Base-by-base conservation (phyloP, 2,329 filamentous ascomycete species). In the Fusarium kyushuense region DNA sequence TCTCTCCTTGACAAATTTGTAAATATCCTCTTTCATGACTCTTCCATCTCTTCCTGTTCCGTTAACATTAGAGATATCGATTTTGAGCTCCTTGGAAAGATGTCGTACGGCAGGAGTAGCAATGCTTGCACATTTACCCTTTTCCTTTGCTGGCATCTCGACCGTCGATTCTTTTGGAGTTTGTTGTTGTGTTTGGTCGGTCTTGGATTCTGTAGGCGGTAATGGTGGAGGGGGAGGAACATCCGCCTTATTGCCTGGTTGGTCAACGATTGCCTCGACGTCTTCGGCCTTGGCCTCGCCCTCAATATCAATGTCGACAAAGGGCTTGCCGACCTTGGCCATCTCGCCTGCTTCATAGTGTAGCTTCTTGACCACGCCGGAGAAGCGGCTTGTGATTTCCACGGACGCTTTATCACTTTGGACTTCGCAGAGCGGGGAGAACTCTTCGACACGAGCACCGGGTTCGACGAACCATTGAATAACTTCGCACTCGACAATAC, bases 381-480 rank as follows among this genome's bases (percentile, higher is more conserved):
- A 90, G 79, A 97, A 99, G 54, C 96, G 90, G 74, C 94, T 97
- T 38, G 96, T 98, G 73, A 99, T 99, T 85, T 98, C 87, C 23
- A 90, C 88, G 2, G 89, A 88, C 49, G 96, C 96, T 80, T 99
- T 99, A 82, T 99, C 96, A 75, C 94, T 97, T 79, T 98, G 96
- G 43, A 99, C 96, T 82, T 99, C 96, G 81, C 96, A 99, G 46
- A 99, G 86, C 63, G 95, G 96, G 73, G 96, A 96, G 86, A 97
- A 99, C 83, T 99, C 95, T 82, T 99, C 94, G 73, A 99, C 94
- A 59, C 92, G 90, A 35, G 96, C 96, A 60, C 94, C 95, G 49
- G 96, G 94, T 81, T 97, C 92, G 70, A 99, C 95, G 78, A 98
- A 99, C 96, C 96, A 99, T 83, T 99, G 96, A 75, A 98, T 98